phyloP scores from a whole-genome alignment of 1,284 basidiomycete species.

The Cryptococcus depauperatus region DNA sequence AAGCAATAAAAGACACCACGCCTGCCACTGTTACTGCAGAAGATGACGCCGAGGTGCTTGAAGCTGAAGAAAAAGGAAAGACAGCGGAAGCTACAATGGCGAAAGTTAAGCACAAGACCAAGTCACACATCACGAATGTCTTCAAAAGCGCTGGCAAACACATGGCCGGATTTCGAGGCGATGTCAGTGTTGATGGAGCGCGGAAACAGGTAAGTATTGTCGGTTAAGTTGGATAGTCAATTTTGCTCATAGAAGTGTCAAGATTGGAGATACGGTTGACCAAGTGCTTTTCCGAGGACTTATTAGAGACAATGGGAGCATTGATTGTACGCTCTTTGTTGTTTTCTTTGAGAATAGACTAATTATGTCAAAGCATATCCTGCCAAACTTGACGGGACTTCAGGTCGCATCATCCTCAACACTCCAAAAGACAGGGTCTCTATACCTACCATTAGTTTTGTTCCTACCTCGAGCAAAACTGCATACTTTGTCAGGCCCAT shows the following conservation, averaged over 20 bases:
- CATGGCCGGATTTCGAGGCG: constrained; percentile 41
- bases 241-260: constrained; percentile 11
- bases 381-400: constrained; percentile 36
- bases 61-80: constrained; percentile 32
- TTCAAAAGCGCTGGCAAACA: constrained; percentile 41
- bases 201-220: constrained; percentile 32
- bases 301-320: constrained; percentile 35
- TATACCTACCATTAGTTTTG: constrained; percentile 34
- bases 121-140: constrained; percentile 33
- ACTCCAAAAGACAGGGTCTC: constrained; percentile 20
- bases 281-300: constrained; percentile 36
- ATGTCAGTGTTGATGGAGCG: constrained; percentile 42
- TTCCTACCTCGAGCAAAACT: constrained; percentile 27
- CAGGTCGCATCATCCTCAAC: constrained; percentile 41
- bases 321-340: constrained; percentile 24
- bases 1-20: constrained; percentile 39
- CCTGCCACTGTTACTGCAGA: constrained; percentile 26
- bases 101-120: constrained; percentile 37
- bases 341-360: background rate
- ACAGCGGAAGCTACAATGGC: constrained; percentile 21
- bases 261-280: constrained; percentile 43
- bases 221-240: background rate
- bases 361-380: constrained; percentile 35
- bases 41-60: constrained; percentile 28
- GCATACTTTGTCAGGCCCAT: constrained; percentile 32